These are phyloP conservation scores for Vachellia collinsii DNA, from an alignment of 306 rosid genomes.

Conservation along the genomic window DNA sequence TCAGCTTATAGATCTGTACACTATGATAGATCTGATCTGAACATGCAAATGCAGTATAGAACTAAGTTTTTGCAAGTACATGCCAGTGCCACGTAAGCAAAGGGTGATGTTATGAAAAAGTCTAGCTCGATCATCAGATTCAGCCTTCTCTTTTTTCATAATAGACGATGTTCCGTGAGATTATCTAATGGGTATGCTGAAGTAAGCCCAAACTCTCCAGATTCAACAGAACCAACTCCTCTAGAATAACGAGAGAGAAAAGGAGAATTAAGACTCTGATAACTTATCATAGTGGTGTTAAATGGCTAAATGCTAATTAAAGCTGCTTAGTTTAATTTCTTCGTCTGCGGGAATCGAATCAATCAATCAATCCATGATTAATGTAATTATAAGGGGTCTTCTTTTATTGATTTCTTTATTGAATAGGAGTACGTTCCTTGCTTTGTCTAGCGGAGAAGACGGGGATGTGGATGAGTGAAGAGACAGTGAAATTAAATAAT, in stretches of 20 bases:
- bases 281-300: too few relatives aligned
- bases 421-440: conserved; percentile 21
- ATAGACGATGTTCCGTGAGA: neutral
- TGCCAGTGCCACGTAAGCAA: neutral
- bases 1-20: conserved; percentile 24
- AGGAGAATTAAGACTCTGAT: neutral
- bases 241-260: neutral
- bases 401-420: conserved; percentile 29
- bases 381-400: conserved; percentile 8
- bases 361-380: conserved; percentile 39
- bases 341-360: too few relatives aligned
- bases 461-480: conserved; percentile 31
- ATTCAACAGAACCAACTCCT: too few relatives aligned
- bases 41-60: neutral
- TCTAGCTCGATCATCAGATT: neutral
- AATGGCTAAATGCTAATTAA: too few relatives aligned
- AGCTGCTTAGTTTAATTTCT: too few relatives aligned
- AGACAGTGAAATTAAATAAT: conserved; percentile 2
- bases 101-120: neutral
- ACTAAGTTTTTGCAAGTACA: neutral
- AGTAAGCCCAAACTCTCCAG: neutral
- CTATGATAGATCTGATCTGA: neutral
- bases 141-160: neutral
- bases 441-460: conserved; percentile 21
- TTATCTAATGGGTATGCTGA: neutral